Percentiles rank a stretch among this genome's conserved stretches.
Evolutionary conservation across 225 moss, liverwort and hornwort species (phyloP).

Genomic region (Bryum argenteum): DNA sequence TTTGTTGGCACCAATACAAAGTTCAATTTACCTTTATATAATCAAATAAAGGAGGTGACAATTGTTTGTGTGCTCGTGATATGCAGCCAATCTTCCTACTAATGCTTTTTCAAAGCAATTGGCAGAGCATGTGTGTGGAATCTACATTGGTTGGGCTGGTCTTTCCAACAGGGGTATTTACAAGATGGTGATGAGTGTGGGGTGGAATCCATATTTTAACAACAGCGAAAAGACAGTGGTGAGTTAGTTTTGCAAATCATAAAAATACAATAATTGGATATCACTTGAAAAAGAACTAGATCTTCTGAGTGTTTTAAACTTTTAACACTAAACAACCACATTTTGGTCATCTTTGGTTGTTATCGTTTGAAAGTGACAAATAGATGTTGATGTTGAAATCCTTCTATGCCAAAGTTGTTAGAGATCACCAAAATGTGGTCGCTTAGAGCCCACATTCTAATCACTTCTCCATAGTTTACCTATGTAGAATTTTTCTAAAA

Average conservation of each 20-base stretch:
- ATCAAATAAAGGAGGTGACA: not conserved
- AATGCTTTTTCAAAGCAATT: slow-evolving; percentile 61
- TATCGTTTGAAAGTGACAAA: too few relatives aligned
- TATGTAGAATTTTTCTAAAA: too few relatives aligned
- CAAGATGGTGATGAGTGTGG: slow-evolving; percentile 93
- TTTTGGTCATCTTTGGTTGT: too few relatives aligned
- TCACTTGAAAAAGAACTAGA: too few relatives aligned
- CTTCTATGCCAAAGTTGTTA: too few relatives aligned
- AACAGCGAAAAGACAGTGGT: slow-evolving; percentile 77
- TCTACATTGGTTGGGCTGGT: slow-evolving; percentile 85
- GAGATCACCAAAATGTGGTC: too few relatives aligned
- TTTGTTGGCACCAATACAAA: too few relatives aligned
- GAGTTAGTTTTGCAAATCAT: slow-evolving; percentile 10
- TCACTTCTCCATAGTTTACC: too few relatives aligned
- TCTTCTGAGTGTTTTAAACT: too few relatives aligned
- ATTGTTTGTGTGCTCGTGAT: not conserved
- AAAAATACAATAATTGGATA: not conserved
- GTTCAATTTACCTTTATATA: not conserved
- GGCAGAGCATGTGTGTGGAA: slow-evolving; percentile 72
- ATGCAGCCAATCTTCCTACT: slow-evolving; percentile 73
- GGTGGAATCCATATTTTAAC: slow-evolving; percentile 76
- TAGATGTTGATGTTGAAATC: too few relatives aligned
- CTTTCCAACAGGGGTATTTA: slow-evolving; percentile 67
- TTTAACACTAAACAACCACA: too few relatives aligned
- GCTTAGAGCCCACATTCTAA: too few relatives aligned